Conservation (phyloP, 2,329 filamentous ascomycete genomes). For the Xylariaceae sp. region DNA sequence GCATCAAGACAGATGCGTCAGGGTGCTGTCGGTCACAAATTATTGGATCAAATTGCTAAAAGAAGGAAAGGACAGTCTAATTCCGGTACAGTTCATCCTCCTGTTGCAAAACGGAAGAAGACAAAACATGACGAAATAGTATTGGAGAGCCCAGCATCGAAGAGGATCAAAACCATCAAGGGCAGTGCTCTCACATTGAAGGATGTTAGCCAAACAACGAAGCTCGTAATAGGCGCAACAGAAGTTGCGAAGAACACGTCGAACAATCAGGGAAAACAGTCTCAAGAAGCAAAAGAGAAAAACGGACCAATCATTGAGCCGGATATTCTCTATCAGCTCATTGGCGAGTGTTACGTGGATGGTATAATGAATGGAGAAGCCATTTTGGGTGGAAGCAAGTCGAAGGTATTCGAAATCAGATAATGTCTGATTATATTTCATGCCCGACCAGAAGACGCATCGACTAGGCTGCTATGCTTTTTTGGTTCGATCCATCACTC, state of each 20-base stretch:
- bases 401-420: conserved; percentile 9
- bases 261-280: not conserved
- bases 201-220: no score
- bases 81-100: not conserved
- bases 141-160: no score
- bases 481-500: not conserved
- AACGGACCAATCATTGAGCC: conserved; percentile 2
- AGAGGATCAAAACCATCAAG: not conserved
- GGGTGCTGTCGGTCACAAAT: no score
- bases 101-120: not conserved
- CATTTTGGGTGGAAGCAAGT: not conserved
- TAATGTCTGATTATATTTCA: not conserved
- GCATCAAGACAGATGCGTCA: no score
- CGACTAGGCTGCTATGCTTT: not conserved
- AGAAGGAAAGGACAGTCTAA: conserved; percentile 1
- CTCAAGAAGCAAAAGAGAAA: not conserved
- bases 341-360: conserved; percentile 15
- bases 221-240: no score
- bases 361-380: conserved; percentile 16
- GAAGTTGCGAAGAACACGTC: no score
- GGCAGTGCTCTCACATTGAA: not conserved
- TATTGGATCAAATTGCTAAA: no score
- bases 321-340: conserved; percentile 7
- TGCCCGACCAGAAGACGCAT: not conserved
- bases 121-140: not conserved